A percentile compares a stretch with the other conserved stretches of the same genome.
Evolutionary conservation across 2,329 filamentous ascomycete genomes (phyloP).

Genomic region (Phoma sp.): DNA sequence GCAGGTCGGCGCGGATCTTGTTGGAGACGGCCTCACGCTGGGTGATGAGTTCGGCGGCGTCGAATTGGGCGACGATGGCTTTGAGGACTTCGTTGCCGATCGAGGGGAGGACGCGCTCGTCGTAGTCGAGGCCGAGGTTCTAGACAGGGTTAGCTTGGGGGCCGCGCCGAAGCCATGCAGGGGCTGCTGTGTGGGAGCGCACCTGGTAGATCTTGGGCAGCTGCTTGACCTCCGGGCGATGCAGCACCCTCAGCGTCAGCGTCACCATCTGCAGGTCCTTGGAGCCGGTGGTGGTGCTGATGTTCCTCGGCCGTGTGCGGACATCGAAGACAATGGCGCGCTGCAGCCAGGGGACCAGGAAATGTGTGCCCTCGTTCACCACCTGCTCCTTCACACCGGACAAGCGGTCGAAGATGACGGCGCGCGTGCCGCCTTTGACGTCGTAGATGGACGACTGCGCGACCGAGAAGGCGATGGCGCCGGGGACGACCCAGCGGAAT

Average conservation of each 20-base stretch:
- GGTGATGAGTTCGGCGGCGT: slow-evolving; percentile 77
- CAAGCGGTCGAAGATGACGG: slow-evolving; percentile 96
- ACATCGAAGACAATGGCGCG: slow-evolving; percentile 95
- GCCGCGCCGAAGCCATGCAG: neutral
- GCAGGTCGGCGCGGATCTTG: slow-evolving; percentile 89
- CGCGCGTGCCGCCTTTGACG: slow-evolving; percentile 90
- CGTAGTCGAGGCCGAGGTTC: slow-evolving; percentile 98
- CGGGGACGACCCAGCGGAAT: slow-evolving; percentile 71
- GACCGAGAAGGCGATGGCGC: slow-evolving; percentile 71
- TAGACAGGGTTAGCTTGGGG: slow-evolving; percentile 50
- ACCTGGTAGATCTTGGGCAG: slow-evolving; percentile 99
- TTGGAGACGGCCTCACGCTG: slow-evolving; percentile 97
- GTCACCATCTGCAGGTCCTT: slow-evolving; percentile 99
- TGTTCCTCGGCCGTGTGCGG: slow-evolving; percentile 95
- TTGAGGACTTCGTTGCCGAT: slow-evolving; percentile 65
- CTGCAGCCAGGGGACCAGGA: slow-evolving; percentile 95
- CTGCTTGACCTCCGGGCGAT: slow-evolving; percentile 89
- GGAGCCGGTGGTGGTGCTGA: slow-evolving; percentile 94
- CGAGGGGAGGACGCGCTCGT: slow-evolving; percentile 68
- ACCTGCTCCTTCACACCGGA: slow-evolving; percentile 92
- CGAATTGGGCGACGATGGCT: slow-evolving; percentile 62
- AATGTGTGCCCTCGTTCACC: slow-evolving; percentile 95
- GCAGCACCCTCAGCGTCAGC: slow-evolving; percentile 92
- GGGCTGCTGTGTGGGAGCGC: slow-evolving; percentile 37
- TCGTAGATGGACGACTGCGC: slow-evolving; percentile 90